Conservation (phyloP, 768 basidiomycete genomes). For the Suillus americanus region DNA sequence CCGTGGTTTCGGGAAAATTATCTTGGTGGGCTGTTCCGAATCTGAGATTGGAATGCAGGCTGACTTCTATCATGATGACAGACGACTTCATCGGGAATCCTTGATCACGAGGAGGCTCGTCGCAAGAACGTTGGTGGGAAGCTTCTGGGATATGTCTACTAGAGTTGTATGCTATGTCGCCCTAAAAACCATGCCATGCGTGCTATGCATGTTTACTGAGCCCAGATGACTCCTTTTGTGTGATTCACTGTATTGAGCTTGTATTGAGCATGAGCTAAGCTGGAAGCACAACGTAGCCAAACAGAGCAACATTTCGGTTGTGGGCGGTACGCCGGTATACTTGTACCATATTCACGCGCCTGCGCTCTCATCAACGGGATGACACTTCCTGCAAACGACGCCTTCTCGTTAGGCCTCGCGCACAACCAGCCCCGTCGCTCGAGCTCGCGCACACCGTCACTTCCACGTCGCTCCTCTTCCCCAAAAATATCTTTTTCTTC, state of each 20-base stretch:
- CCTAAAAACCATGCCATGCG: constrained; percentile 15
- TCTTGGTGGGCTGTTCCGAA: constrained; percentile 61
- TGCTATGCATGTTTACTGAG: constrained; percentile 8
- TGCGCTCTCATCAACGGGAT: constrained; percentile 13
- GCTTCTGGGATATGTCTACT: constrained; percentile 90
- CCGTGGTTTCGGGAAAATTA: constrained; percentile 95
- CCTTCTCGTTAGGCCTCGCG: constrained; percentile 34
- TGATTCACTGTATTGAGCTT: constrained; percentile 4
- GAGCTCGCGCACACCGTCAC: constrained; percentile 22
- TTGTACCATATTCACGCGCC: not conserved
- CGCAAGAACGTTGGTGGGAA: constrained; percentile 98
- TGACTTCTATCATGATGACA: constrained; percentile 26
- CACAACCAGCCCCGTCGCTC: constrained; percentile 34
- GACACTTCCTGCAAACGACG: constrained; percentile 36
- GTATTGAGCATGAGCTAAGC: not conserved
- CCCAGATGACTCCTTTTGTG: constrained; percentile 8
- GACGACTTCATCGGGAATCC: constrained; percentile 97
- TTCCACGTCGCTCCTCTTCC: constrained; percentile 45
- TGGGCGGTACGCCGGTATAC: not conserved
- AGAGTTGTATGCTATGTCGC: constrained; percentile 36
- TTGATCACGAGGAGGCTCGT: constrained; percentile 99
- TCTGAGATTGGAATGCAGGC: not conserved
- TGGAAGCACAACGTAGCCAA: constrained; percentile 1
- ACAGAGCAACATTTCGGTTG: not conserved
- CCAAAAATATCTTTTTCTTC: constrained; percentile 44